These are phyloP conservation scores for Penicillium lividum DNA, from an alignment of 495 filamentous ascomycete genomes.

Conservation along the genomic window DNA sequence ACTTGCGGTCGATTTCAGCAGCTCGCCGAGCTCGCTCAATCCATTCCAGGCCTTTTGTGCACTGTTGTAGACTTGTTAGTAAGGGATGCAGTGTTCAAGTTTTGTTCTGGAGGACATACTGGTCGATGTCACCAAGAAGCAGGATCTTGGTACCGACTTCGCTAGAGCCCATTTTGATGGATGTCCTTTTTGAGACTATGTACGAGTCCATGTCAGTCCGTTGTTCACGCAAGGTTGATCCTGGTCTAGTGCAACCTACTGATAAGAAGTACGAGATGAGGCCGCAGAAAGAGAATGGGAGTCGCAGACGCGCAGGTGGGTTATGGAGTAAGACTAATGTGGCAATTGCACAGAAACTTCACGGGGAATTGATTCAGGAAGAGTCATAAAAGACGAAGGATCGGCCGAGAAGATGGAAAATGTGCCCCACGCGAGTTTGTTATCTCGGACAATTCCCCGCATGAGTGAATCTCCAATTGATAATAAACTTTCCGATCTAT, in stretches of 20 bases:
- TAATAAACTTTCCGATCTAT: background rate
- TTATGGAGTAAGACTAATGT: background rate
- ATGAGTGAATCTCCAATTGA: background rate
- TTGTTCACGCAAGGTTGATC: background rate
- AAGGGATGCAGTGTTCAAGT: background rate
- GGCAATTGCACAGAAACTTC: background rate
- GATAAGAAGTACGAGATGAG: background rate
- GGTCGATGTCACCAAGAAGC: conserved; percentile 44
- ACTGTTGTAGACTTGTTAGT: conserved; percentile 6
- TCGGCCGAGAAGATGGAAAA: conserved; percentile 18
- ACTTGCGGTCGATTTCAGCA: conserved; percentile 48
- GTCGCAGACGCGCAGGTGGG: background rate
- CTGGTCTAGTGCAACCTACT: background rate
- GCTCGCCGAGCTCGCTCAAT: conserved; percentile 51
- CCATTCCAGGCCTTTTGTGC: conserved; percentile 43
- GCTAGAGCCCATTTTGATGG: conserved; percentile 19
- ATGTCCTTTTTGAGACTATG: background rate
- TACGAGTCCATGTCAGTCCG: background rate
- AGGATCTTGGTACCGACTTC: conserved; percentile 53
- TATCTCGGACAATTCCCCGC: conserved; percentile 26
- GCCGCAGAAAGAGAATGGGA: background rate
- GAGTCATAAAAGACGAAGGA: conserved; percentile 14
- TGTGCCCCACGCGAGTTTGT: conserved; percentile 17
- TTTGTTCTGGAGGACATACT: background rate
- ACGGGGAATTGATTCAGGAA: background rate